Evolutionary conservation across 805 yeast genomes (phyloP), one percentile per base, ranked within the genome.

Genomic region (Wickerhamiella dianesei): DNA sequence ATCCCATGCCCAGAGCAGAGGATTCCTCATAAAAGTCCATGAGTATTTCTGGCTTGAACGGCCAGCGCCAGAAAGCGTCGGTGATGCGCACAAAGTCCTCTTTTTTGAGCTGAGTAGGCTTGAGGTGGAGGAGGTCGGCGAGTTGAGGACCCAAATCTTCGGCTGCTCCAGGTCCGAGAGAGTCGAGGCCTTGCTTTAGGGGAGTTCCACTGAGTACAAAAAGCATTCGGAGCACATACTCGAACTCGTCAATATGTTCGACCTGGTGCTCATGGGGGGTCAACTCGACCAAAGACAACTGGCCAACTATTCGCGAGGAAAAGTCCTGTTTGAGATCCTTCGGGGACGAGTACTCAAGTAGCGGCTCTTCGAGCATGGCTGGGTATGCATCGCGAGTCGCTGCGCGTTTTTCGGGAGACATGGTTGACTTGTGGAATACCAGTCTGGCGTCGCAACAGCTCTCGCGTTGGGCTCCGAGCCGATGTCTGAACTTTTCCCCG

Each of bases 131-230:
- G 1, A 80, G 44, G 0, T 64, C 67, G 13, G 49, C 44, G 1
- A 70, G 55, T 35, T 53, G 54, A 16, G 63, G 61, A 2, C 53
- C 52, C 13, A 73, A 59, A 12, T 72, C 62, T 4, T 59, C 63
- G 2, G 47, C 48, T 0, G 92, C 95, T 2, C 96, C 96, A 1
- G 94, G 88, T 0, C 95, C 95, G 8, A 89, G 63, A 18, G 74
- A 67, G 13, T 68, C 64, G 1, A 82, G 52, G 2, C 74, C 66
- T 18, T 72, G 75, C 0, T 52, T 46, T 9, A 79, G 58, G 0
- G 79, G 71, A 16, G 71, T 64, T 9, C 67, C 59, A 42, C 67
- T 65, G 29, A 71, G 61, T 18, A 77, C 67, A 66, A 79, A 71
- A 37, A 85, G 59, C 55, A 74, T 74, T 55, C 76, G 79, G 16